These are phyloP conservation scores for Leccinum cinnamomeum DNA, from an alignment of 1,284 basidiomycete species.

Conservation along the genomic window DNA sequence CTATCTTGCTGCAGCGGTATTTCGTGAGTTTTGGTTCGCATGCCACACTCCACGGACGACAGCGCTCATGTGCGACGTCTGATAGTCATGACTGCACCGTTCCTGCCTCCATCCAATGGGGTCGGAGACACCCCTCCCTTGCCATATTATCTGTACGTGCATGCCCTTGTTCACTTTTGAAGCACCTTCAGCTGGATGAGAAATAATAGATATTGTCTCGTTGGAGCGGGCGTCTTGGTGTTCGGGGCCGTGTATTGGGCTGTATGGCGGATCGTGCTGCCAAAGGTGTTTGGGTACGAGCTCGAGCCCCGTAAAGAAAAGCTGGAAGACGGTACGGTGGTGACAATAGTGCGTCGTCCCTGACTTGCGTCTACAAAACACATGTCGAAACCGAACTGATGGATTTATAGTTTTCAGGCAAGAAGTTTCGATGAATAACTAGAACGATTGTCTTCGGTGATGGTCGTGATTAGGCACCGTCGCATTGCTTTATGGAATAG, in stretches of 20 bases:
- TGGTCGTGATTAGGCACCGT: neutral
- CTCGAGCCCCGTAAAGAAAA: constrained; percentile 48
- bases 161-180: neutral
- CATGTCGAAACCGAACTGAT: neutral
- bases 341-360: constrained; percentile 50
- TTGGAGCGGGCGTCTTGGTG: constrained; percentile 52
- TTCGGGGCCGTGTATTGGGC: constrained; percentile 56
- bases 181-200: neutral
- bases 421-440: constrained; percentile 3
- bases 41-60: neutral
- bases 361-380: neutral
- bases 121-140: constrained; percentile 60
- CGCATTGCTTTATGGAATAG: neutral
- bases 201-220: constrained; percentile 49
- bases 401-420: constrained; percentile 20
- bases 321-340: constrained; percentile 55
- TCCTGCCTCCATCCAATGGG: constrained; percentile 51
- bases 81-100: constrained; percentile 55
- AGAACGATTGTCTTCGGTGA: neutral
- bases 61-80: neutral
- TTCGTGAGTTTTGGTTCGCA: constrained; percentile 39
- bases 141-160: constrained; percentile 54
- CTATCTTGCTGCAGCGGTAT: constrained; percentile 52
- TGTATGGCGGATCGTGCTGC: constrained; percentile 50
- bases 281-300: constrained; percentile 49